Conservation (phyloP, 2,329 filamentous ascomycete species). For the Gyromitra esculenta region DNA sequence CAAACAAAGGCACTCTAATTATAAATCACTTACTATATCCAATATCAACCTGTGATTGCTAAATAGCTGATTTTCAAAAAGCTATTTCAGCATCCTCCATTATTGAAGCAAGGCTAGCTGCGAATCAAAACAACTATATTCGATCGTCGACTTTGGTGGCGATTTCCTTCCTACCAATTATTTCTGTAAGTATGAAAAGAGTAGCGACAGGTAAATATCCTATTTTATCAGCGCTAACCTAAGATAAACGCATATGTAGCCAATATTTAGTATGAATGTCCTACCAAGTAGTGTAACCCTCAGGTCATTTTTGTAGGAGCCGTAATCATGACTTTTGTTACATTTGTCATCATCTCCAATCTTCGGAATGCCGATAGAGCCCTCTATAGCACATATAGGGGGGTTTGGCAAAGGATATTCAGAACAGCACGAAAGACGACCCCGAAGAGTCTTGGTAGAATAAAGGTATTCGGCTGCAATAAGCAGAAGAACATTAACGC, state of each 20-base stretch:
- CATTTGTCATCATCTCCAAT: conserved; percentile 18
- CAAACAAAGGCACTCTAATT: too few species aligned
- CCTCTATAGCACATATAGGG: neutral
- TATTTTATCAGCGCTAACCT: neutral
- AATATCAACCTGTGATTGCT: neutral
- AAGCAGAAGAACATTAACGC: neutral
- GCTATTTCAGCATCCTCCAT: conserved; percentile 16
- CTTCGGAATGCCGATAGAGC: conserved; percentile 8
- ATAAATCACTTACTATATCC: too few species aligned
- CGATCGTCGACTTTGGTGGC: conserved; percentile 5
- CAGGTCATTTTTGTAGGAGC: too few species aligned
- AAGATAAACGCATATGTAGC: too few species aligned
- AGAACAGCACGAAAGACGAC: neutral
- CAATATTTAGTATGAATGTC: too few species aligned
- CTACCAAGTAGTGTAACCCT: too few species aligned
- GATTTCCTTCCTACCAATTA: conserved; percentile 20
- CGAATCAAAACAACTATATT: conserved; percentile 19
- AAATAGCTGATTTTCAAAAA: neutral
- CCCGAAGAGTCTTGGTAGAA: neutral
- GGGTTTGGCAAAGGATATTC: neutral
- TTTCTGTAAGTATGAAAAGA: neutral
- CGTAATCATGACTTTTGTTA: neutral
- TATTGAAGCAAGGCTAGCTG: conserved; percentile 2
- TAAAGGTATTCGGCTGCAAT: neutral
- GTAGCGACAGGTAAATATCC: neutral